Evolutionary conservation across 495 filamentous ascomycete genomes (phyloP), one percentile per base, ranked within the genome.

Genomic region (Ramalina peruviana): DNA sequence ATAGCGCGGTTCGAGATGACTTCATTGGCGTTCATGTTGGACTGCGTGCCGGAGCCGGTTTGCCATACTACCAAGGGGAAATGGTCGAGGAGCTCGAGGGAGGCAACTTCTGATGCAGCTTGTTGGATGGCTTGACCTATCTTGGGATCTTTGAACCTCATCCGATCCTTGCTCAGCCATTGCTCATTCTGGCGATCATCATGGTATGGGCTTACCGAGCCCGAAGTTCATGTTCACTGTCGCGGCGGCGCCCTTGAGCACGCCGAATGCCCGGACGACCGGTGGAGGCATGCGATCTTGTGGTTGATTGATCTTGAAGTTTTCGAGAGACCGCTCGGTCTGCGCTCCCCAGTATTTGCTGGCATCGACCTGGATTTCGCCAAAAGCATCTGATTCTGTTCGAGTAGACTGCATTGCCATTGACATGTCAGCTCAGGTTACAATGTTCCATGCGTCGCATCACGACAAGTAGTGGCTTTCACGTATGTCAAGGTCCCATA

Each of bases 1-100:
- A 98, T 98, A 39, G 92, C 92, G 52, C 92, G 87, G 77, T 98
- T 98, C 52, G 90, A 95, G 70, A 98, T 98, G 65, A 98, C 92
- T 71, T 98, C 92, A 70, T 98, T 98, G 64, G 92, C 89, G 74
- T 98, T 98, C 92, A 98, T 98, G 79, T 98, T 98, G 63, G 88
- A 94, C 72, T 98, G 92, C 23, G 92, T 98, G 60, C 92, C 92
- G 16, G 93, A 97, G 50, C 92, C 92, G 36, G 92, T 98, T 69
- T 98, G 92, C 92, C 92, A 98, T 61, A 98, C 90, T 47, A 97
- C 92, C 44, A 98, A 83, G 49, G 89, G 92, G 72, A 98, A 98
- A 78, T 98, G 92, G 68, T 95, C 88, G 62, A 94, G 67, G 55
- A 97, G 82, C 76, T 96, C 94, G 59, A 90, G 80, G 56, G 83